Evolutionary conservation across 2,329 filamentous ascomycete genomes (phyloP), one percentile per base, ranked within the genome.

Genomic region (Cyanodermella asteris): DNA sequence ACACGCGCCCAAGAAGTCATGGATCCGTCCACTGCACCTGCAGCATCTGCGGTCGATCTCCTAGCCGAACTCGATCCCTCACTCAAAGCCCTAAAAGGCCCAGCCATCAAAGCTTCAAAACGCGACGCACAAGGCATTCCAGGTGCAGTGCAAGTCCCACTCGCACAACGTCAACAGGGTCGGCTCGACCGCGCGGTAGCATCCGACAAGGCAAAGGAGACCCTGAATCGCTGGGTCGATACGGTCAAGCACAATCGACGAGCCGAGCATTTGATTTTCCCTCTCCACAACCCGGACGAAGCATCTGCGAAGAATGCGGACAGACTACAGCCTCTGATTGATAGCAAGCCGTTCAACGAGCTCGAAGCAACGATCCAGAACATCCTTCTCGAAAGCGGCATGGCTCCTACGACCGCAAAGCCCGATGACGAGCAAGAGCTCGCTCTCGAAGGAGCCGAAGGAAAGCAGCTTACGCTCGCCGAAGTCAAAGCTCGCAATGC

Each of bases 191-290:
- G 87, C 25, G 57, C 59, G 26, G 80, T 70, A 13, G 87, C 87
- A 3, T 90, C 82, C 38, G 69, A 81, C 18, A 82, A 91, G 55
- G 82, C 80, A 25, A 91, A 90, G 40, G 73, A 93, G 47, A 84
- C 81, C 0, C 57, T 97, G 14, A 70, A 77, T 34, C 69, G 80
- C 38, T 97, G 87, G 87, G 73, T 73, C 16, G 84, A 93, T 31
- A 94, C 87, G 0, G 81, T 97, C 40, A 91, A 93, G 51, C 69
- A 78, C 16, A 93, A 93, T 47, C 73, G 87, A 31, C 65, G 80
- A 37, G 82, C 84, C 2, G 87, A 94, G 34, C 80, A 91, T 45
- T 56, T 97, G 8, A 60, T 72, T 12, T 97, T 97, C 41, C 87
- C 87, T 5, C 59, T 94, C 0, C 63, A 72, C 3, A 72, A 80